Evolutionary conservation across 2,329 filamentous ascomycete genomes (phyloP), one percentile per base, ranked within the genome.

Genomic region (Penicillium vulpinum): DNA sequence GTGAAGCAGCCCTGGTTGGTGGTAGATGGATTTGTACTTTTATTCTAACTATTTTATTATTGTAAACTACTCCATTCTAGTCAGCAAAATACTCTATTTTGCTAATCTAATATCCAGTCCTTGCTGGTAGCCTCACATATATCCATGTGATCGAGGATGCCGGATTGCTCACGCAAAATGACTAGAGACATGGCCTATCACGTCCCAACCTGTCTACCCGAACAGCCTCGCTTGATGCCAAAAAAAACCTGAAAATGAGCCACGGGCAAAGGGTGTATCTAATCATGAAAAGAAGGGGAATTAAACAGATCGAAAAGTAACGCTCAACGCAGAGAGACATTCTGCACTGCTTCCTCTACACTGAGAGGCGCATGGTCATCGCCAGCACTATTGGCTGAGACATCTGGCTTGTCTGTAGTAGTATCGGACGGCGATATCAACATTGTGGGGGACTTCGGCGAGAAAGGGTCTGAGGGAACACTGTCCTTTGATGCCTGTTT

Each of bases 261-360:
- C 36, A 35, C 11, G 8, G 24, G 28, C 36, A 26, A 54, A 33
- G 16, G 35, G 45, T 35, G 18, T 46, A 28, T 56, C 28, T 43
- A 51, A 26, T 26, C 5, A 33, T 6, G n/a, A 35, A 48, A 29
- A 21, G 8, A 28, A 44, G 24, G 4, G 8, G 39, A 40, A 18
- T 21, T 18, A 33, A 40, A 31, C 18, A 28, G 21, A 13, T 2
- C 24, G n/a, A 46, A 18, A 61, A 54, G 22, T 29, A 13, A 15
- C 21, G 6, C 35, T 62, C 49, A 64, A 51, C 62, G 57, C 44
- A 68, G 44, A 35, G 69, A 69, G 21, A 71, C 68, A 49, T 70
- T 73, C 53, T 73, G 68, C 54, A 74, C 64, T 2, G 71, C 72
- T 48, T 73, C 66, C 48, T 73, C 71, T 5, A 73, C 69, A 54